phyloP scores from a whole-genome alignment of 1,139 yeast genomes.

The Candida sp. region DNA sequence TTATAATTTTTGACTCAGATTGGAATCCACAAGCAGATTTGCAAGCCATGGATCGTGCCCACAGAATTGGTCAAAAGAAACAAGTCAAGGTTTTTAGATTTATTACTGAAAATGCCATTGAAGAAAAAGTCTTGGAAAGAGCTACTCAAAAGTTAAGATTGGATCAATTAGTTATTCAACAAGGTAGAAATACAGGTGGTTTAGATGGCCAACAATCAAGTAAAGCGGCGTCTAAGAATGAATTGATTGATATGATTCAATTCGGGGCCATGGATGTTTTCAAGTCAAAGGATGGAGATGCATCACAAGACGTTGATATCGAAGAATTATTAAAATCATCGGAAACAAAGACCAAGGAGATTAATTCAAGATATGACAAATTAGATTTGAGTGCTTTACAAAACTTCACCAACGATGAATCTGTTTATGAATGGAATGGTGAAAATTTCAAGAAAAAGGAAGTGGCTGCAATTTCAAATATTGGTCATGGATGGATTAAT shows the following conservation, averaged over 20 bases:
- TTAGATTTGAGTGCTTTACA: conserved; percentile 75
- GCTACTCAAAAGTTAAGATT: conserved; percentile 76
- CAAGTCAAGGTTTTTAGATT: conserved; percentile 77
- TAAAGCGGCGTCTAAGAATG: conserved; percentile 59
- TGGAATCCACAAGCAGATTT: conserved; percentile 90
- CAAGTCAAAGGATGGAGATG: conserved; percentile 16
- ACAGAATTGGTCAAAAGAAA: conserved; percentile 81
- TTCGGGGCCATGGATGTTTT: conserved; percentile 73
- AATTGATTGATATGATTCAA: conserved; percentile 75
- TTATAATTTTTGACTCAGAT: conserved; percentile 71
- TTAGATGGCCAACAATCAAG: conserved; percentile 34
- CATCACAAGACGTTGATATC: conserved; percentile 55
- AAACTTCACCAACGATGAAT: conserved; percentile 59
- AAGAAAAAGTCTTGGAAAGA: conserved; percentile 75
- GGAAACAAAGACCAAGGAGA: conserved; percentile 58
- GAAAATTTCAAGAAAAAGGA: conserved; percentile 72
- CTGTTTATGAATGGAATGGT: conserved; percentile 87
- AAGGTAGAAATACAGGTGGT: conserved; percentile 49
- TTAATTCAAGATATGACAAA: conserved; percentile 61
- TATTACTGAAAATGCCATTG: conserved; percentile 77
- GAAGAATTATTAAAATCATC: conserved; percentile 60
- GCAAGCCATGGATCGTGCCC: conserved; percentile 89
- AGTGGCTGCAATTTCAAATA: conserved; percentile 32
- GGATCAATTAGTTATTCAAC: conserved; percentile 81
- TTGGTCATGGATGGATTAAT: conserved; percentile 62